Base-by-base conservation (phyloP, 2,329 filamentous ascomycete genomes). In the Pseudopyricularia cyperi region DNA sequence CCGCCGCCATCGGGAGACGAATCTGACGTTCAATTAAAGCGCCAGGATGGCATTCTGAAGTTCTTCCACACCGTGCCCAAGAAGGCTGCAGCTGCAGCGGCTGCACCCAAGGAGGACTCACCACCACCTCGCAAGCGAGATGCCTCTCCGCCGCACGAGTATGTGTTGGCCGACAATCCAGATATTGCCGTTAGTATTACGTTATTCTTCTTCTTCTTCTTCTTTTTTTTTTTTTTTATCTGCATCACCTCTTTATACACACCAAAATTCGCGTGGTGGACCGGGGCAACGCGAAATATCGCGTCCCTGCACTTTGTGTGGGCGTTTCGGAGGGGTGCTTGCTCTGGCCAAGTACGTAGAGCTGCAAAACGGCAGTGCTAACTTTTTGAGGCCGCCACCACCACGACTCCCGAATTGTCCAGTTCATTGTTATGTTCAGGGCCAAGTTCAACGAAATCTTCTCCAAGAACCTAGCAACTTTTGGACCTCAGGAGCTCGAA, bases 361-460 rank as follows among this genome's bases (percentile, higher is more conserved):
- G 37, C 17, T 19, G 30, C 7, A 26, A 22, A 49, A 34, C 24
- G 24, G 24, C 24, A 15, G 15, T 17, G 24, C 48, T 50, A 28
- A 35, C 24, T 22, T 50, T 32, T 42, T 22, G 33, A 28, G 35
- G 39, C 35, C 12, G 14, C n/a, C 11, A 15, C 24, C 32, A 50
- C 48, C 44, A 26, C 34, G n/a, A 44, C n/a, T n/a, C n/a, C 30
- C 22, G 19, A 34, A 33, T 15, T 19, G 7, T 22, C 55, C 61
- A 96, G 89, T 96, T 98, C 70, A 87, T 98, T 68, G 89, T 97
- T 59, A 96, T 95, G 88, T 98, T 97, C 70, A 83, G 91, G 66
- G 86, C 87, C 68, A 88, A 93, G 63, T 97, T 98, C 68, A 83
- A 79, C 69, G 89, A 95, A 55, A 85, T 82, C 55, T 93, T 98